Base-by-base conservation (phyloP, 148 eudicot genomes). In the Polygonum aviculare region DNA sequence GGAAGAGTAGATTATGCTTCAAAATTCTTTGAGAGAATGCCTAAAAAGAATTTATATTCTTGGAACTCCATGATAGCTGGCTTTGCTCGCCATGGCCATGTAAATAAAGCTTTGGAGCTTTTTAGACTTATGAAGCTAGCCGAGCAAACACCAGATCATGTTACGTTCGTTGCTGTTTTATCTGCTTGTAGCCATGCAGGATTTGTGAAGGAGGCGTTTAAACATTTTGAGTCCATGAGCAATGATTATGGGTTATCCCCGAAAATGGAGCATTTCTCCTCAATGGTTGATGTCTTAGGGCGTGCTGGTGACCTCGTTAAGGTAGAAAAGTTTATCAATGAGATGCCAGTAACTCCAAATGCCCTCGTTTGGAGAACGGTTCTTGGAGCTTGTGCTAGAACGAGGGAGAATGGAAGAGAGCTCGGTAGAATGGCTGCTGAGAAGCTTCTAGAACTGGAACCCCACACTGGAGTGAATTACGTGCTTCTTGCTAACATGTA, bases 41-140 rank as follows among this genome's bases (percentile, higher is more conserved):
- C 88, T 26, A 74, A 78, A n/a, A 81, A 81, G 74, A 90, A 92
- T 70, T 78, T 87, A 12, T 90, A 88, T 77, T 86, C 97, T 47
- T 92, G 97, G 97, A 92, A 92, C 81, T 88, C 95, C 47, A 92
- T 92, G 87, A 89, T 92, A 79, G 84, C 86, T 12, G 95, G 88
- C 48, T 87, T 87, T 81, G 95, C 95, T 48, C 79, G 90, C 8
- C 96, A 93, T 79, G 97, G 97, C 55, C 81, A 84, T 57, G 97
- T 83, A 59, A 75, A 81, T 52, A 82, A 84, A 74, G 90, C 96
- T 52, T 79, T 93, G 75, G 91, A 85, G 57, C 76, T 82, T 12
- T 93, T 90, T 69, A 73, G 19, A 52, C 76, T 52, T 75, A 89
- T 93, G 96, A 87, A 93, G 84, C 74, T 70, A 40, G 74, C 80